Evolutionary conservation across 306 rosid genomes (phyloP), one percentile per base, ranked within the genome.

Genomic region (Casuarina glauca): DNA sequence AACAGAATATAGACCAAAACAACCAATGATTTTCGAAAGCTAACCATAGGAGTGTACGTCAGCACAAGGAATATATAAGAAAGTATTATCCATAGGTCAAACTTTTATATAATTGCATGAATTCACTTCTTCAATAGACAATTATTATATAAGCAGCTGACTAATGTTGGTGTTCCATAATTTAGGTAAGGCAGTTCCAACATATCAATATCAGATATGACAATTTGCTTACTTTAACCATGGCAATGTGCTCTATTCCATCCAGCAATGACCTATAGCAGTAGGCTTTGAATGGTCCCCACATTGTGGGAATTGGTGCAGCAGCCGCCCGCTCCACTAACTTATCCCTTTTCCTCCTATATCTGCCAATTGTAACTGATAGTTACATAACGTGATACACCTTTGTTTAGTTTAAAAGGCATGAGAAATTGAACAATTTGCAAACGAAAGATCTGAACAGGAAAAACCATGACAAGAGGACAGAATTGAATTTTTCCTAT

Each of bases 191-290:
- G 60, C 35, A 72, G 32, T 2, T 42, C 44, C 36, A 50, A 74
- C 68, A 72, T 38, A 48, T 67, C 13, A 12, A 38, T 38, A 72
- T 2, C 38, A 26, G 66, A 13, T 57, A 72, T 60, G 15, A 54
- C 39, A 58, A 68, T 64, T 45, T 70, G 38, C 88, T 82, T 81
- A 90, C 95, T 81, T 92, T 92, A 72, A 92, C 97, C 95, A 92
- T 90, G 4, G 91, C 95, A 78, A 87, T 87, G 72, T 92, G 97
- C 77, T 87, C 97, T 70, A 86, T 92, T 71, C 90, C 97, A 82
- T 92, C 91, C 6, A 88, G 75, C 73, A 81, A 63, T 58, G 95
- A 92, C 49, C 77, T 62, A 74, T 90, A 90, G 60, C 91, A 90
- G 72, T 84, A 90, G 61, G 93, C 86, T 60, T 79, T 82, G 73